Evolutionary conservation across 2,329 filamentous ascomycete species (phyloP), one percentile per base, ranked within the genome.

Genomic region (Diplocarpon rosae): DNA sequence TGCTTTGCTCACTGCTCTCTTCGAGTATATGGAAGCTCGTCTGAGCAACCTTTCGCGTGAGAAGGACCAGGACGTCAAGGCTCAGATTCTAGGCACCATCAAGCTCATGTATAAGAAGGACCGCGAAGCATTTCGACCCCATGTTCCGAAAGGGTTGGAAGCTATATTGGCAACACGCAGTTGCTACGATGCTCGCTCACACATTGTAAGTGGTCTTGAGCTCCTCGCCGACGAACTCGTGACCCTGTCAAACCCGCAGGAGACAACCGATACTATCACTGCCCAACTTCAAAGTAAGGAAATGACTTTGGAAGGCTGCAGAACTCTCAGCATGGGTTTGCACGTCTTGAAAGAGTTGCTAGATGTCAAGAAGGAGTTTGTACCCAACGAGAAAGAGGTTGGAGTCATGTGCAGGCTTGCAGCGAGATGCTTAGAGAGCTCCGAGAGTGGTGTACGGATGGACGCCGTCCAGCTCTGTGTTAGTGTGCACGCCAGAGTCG

Each of bases 391-490:
- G 5, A 54, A 54, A 6, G 74, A 80, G 56, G 64, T 80, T n/a
- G 58, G 58, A 0, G 67, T 66, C 42, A 66, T 81, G 30, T 66
- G 72, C 1, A 62, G 53, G 9, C 64, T 81, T 16, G 69, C 75
- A 3, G 65, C 65, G n/a, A 66, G 70, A 36, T 80, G 76, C 51
- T 67, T 82, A 14, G 75, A 77, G 50, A 78, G 74, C 51, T 59
- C 65, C 20, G 76, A 80, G 56, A 78, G 75, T 38, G 76, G 73
- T 6, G 78, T 82, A 7, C 69, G 78, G 33, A 84, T 86, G 71
- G 83, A 85, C 49, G 81, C 83, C n/a, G 80, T 88, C 37, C 78
- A 85, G 59, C 70, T 88, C n/a, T 87, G 83, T 55, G 78, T 87
- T 20, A 77, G 80, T 47, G 65, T 88, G 49, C 82, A 88, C 59